A percentile compares a stretch with the other conserved stretches of the same genome.
phyloP scores from a whole-genome alignment of 1,139 yeast genomes.

The Geotrichum citri-aurantii region DNA sequence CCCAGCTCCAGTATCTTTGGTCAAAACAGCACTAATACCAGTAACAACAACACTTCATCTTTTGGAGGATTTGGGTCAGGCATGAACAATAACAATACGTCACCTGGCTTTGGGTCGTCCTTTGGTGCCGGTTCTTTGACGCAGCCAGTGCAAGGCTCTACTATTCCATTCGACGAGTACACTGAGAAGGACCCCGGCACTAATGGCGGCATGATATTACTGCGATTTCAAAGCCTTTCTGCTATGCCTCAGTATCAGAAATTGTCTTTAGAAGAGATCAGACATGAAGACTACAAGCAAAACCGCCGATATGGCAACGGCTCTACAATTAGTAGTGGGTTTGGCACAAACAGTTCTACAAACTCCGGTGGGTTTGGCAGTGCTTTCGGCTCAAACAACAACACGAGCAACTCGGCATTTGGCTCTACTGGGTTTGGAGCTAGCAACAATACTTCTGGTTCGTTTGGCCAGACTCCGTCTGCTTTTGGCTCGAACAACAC shows the following conservation, averaged over 20 bases:
- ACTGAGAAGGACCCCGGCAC: constrained; percentile 67
- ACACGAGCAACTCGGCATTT: neutral
- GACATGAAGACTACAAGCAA: constrained; percentile 81
- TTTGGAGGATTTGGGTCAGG: constrained; percentile 26
- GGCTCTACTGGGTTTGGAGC: neutral
- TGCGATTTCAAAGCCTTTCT: constrained; percentile 65
- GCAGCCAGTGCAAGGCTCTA: constrained; percentile 14
- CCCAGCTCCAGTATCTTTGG: neutral
- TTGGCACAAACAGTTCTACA: constrained; percentile 1
- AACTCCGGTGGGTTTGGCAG: neutral
- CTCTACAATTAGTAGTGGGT: constrained; percentile 19
- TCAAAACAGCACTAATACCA: constrained; percentile 26
- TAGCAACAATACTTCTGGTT: neutral
- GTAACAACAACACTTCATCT: constrained; percentile 23
- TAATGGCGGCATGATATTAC: constrained; percentile 38
- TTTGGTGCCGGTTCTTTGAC: neutral
- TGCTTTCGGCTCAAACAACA: neutral
- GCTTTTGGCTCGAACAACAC: constrained; percentile 12
- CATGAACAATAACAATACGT: constrained; percentile 32
- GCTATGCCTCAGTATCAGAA: constrained; percentile 87
- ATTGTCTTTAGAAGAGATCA: constrained; percentile 79
- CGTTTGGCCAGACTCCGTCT: neutral
- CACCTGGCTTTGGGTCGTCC: neutral
- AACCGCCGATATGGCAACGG: constrained; percentile 54
- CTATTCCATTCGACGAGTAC: constrained; percentile 49